Evolutionary conservation across 2,329 filamentous ascomycete genomes (phyloP).

Genomic region (Monosporascus sp.): DNA sequence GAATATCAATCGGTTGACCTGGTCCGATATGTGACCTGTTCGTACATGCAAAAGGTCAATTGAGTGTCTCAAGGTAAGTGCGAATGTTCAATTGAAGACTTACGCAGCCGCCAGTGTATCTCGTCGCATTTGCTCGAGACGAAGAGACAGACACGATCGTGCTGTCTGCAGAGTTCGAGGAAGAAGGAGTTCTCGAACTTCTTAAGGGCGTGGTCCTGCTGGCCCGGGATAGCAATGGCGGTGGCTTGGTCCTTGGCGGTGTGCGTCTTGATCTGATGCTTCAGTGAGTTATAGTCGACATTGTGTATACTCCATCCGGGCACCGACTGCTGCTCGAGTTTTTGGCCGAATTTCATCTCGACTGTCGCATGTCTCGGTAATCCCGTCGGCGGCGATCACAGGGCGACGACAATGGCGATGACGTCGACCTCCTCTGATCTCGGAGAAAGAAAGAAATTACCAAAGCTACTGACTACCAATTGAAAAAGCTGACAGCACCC

Average conservation of each 20-base stretch:
- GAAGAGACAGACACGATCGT: slow-evolving; percentile 73
- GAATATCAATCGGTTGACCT: slow-evolving; percentile 41
- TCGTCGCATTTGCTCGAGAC: slow-evolving; percentile 76
- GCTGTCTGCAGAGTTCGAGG: slow-evolving; percentile 64
- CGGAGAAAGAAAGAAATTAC: no score
- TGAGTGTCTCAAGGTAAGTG: no score
- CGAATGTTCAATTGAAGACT: slow-evolving; percentile 22
- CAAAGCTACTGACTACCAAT: no score
- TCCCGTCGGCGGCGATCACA: no score
- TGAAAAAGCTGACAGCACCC: no score
- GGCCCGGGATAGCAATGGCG: slow-evolving; percentile 69
- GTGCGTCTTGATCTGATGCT: slow-evolving; percentile 75
- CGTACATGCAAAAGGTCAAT: not conserved
- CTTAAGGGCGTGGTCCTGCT: slow-evolving; percentile 50
- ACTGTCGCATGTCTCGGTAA: not conserved
- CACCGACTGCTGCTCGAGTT: slow-evolving; percentile 68
- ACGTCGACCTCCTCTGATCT: no score
- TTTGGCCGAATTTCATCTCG: slow-evolving; percentile 71
- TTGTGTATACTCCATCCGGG: slow-evolving; percentile 82
- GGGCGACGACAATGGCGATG: no score
- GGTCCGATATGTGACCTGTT: slow-evolving; percentile 43
- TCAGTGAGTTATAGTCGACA: slow-evolving; percentile 83
- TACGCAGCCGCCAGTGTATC: slow-evolving; percentile 64
- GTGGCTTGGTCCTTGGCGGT: slow-evolving; percentile 65
- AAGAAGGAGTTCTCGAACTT: slow-evolving; percentile 70